phyloP scores from a whole-genome alignment of 768 basidiomycete species.

The Dictyophora rubrovolvata region DNA sequence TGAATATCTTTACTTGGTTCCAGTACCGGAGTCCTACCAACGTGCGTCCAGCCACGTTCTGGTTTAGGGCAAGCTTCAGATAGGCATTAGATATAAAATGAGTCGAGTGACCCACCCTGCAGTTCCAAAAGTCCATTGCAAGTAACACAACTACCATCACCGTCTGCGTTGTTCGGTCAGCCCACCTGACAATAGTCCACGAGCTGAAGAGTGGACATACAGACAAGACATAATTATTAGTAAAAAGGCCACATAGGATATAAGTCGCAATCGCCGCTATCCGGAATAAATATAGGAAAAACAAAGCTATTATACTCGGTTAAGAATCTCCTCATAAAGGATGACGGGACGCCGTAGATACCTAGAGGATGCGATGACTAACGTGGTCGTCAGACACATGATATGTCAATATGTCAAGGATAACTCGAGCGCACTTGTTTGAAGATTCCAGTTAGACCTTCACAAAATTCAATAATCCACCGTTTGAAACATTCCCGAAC shows the following conservation, averaged over 20 bases:
- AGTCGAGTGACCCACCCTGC: constrained; percentile 45
- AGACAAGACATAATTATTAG: constrained; percentile 85
- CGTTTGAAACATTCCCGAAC: background rate
- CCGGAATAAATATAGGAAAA: constrained; percentile 84
- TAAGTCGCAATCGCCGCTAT: constrained; percentile 84
- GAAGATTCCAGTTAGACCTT: constrained; percentile 67
- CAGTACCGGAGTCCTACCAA: constrained; percentile 93
- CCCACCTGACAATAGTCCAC: background rate
- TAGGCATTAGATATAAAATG: background rate
- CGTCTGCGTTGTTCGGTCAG: constrained; percentile 36
- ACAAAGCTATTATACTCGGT: constrained; percentile 51
- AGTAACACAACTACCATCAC: constrained; percentile 88
- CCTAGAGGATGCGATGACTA: constrained; percentile 57
- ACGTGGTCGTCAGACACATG: background rate
- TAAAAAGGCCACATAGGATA: constrained; percentile 85
- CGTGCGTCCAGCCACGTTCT: constrained; percentile 92
- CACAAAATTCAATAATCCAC: constrained; percentile 6
- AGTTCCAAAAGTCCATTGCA: constrained; percentile 99
- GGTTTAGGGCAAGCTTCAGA: constrained; percentile 5
- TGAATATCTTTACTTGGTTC: constrained; percentile 60
- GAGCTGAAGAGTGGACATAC: constrained; percentile 35
- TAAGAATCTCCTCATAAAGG: constrained; percentile 15
- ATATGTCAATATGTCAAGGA: background rate
- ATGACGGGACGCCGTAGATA: background rate
- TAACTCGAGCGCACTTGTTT: constrained; percentile 43